These are phyloP conservation scores for Lycium barbarum DNA, from an alignment of 257 asterid species.

Conservation along the genomic window DNA sequence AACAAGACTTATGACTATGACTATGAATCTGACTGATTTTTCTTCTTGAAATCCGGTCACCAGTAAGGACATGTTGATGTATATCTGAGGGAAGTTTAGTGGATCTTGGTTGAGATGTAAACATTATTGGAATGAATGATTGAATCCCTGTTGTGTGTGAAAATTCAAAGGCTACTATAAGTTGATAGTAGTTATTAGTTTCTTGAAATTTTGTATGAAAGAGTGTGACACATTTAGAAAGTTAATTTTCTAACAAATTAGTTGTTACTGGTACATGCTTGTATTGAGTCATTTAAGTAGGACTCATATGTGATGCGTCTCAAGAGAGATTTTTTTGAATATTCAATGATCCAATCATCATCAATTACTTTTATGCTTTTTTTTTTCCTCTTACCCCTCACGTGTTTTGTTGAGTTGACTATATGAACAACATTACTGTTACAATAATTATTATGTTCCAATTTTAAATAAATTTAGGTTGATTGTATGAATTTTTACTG, in stretches of 20 bases:
- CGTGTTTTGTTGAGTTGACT: too few species aligned
- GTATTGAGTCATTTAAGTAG: constrained; percentile 15
- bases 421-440: too few species aligned
- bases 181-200: too few species aligned
- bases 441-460: too few species aligned
- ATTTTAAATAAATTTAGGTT: too few species aligned
- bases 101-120: constrained; percentile 65
- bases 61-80: constrained; percentile 31
- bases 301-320: neutral
- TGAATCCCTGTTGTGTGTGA: constrained; percentile 18
- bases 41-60: constrained; percentile 39
- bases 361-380: neutral
- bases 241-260: neutral
- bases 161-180: neutral
- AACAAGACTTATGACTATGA: constrained; percentile 26
- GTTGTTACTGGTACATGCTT: neutral
- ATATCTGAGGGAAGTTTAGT: constrained; percentile 40
- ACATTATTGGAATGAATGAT: constrained; percentile 40
- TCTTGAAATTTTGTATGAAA: too few species aligned
- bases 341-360: constrained; percentile 16
- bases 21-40: constrained; percentile 31
- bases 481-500: too few species aligned
- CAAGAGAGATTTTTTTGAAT: neutral
- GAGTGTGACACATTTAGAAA: too few species aligned
- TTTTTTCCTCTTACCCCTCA: neutral